Evolutionary conservation across 768 basidiomycete species (phyloP).

Genomic region (Chalciporus pseudorubinellus): DNA sequence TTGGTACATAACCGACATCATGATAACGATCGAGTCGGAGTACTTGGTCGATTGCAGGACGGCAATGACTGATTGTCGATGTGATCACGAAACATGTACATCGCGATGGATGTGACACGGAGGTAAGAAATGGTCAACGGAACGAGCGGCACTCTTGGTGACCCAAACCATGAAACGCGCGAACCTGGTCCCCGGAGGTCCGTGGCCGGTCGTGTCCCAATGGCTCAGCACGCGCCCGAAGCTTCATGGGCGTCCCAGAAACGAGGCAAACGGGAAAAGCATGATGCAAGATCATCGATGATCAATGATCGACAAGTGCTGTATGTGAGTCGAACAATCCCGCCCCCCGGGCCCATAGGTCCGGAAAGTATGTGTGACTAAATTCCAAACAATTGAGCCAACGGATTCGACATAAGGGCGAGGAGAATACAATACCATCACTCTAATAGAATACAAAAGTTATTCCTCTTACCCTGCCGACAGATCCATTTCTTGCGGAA

Average conservation of each 20-base stretch:
- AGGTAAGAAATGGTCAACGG: no score
- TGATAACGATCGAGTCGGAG: no score
- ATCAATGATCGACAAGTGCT: neutral
- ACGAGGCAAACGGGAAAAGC: neutral
- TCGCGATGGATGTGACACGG: no score
- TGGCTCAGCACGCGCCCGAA: neutral
- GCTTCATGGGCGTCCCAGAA: neutral
- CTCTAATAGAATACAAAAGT: constrained; percentile 60
- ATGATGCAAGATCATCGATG: neutral
- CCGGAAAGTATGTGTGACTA: neutral
- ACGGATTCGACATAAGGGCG: neutral
- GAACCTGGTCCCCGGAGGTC: neutral
- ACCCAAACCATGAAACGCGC: no score
- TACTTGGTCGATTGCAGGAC: no score
- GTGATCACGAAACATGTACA: no score
- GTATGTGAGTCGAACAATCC: no score
- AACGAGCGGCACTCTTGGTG: no score
- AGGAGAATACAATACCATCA: neutral
- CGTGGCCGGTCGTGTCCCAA: no score
- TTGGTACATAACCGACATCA: no score
- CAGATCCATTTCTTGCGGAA: constrained; percentile 59
- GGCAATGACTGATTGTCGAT: no score
- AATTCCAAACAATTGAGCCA: neutral
- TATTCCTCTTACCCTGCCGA: constrained; percentile 72
- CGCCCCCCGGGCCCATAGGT: no score